Evolutionary conservation across 202 grass and related monocot species (phyloP).

Genomic region (Zizania palustris): DNA sequence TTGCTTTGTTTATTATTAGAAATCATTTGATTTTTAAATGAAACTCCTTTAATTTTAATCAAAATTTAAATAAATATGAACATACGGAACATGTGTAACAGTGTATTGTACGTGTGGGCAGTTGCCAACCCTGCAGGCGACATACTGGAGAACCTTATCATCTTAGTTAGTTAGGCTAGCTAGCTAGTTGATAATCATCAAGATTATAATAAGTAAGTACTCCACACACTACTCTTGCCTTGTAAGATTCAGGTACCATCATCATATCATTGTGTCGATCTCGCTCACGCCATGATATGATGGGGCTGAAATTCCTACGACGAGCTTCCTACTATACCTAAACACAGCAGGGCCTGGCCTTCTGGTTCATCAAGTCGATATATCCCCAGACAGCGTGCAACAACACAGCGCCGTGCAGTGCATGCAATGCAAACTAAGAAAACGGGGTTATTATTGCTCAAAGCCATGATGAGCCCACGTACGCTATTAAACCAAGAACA

Average conservation of each 20-base stretch:
- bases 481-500: too few relatives aligned
- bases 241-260: constrained; percentile 38
- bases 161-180: not conserved
- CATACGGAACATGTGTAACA: too few relatives aligned
- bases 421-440: too few relatives aligned
- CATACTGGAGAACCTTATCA: not conserved
- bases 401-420: too few relatives aligned
- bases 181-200: not conserved
- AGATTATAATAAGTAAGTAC: not conserved
- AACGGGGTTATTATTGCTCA: too few relatives aligned
- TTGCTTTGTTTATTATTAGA: too few relatives aligned
- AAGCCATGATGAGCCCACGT: too few relatives aligned
- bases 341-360: not conserved
- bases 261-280: constrained; percentile 44
- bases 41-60: too few relatives aligned
- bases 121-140: constrained; percentile 15
- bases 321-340: not conserved
- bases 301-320: not conserved
- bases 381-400: too few relatives aligned
- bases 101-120: not conserved
- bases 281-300: not conserved
- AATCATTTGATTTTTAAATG: too few relatives aligned
- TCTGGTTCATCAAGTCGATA: too few relatives aligned
- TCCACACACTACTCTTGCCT: constrained; percentile 49
- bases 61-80: too few relatives aligned